These are phyloP conservation scores for Fusarium euwallaceae DNA, from an alignment of 2,329 filamentous ascomycete genomes.

Conservation along the genomic window DNA sequence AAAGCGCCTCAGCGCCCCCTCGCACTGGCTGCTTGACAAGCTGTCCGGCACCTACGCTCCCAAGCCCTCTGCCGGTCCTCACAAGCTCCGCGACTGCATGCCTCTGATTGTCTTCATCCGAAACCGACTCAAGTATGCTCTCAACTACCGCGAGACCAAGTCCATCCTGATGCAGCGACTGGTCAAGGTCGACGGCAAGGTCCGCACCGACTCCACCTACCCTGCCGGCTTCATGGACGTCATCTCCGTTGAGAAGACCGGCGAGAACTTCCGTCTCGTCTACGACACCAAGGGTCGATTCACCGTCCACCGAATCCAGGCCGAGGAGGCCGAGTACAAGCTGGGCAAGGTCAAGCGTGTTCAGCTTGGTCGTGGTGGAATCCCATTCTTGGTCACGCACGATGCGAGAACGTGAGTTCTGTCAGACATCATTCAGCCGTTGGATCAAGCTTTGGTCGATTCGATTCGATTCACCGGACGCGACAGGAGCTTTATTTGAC, in stretches of 20 bases:
- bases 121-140: slow-evolving; percentile 97
- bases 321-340: slow-evolving; percentile 99
- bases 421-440: slow-evolving; percentile 99
- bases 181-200: slow-evolving; percentile 99
- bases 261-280: slow-evolving; percentile 99
- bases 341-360: slow-evolving; percentile 99
- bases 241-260: slow-evolving; percentile 99
- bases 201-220: slow-evolving; percentile 98
- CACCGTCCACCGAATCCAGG: slow-evolving; percentile 99
- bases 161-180: slow-evolving; percentile 99
- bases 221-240: slow-evolving; percentile 99
- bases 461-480: slow-evolving; percentile 61
- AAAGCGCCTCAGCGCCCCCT: slow-evolving; percentile 99
- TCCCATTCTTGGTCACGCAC: slow-evolving; percentile 99
- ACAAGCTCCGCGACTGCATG: slow-evolving; percentile 99
- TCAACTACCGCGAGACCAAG: slow-evolving; percentile 98
- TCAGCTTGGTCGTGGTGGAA: slow-evolving; percentile 98
- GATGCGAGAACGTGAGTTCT: slow-evolving; percentile 99
- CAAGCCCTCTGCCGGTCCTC: slow-evolving; percentile 83
- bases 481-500: slow-evolving; percentile 59
- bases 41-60: slow-evolving; percentile 90
- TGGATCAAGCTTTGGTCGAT: slow-evolving; percentile 98
- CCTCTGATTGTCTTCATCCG: slow-evolving; percentile 99
- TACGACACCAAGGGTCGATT: slow-evolving; percentile 99
- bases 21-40: slow-evolving; percentile 99